phyloP scores from a whole-genome alignment of 1,284 basidiomycete species.

The Mycena sp. region DNA sequence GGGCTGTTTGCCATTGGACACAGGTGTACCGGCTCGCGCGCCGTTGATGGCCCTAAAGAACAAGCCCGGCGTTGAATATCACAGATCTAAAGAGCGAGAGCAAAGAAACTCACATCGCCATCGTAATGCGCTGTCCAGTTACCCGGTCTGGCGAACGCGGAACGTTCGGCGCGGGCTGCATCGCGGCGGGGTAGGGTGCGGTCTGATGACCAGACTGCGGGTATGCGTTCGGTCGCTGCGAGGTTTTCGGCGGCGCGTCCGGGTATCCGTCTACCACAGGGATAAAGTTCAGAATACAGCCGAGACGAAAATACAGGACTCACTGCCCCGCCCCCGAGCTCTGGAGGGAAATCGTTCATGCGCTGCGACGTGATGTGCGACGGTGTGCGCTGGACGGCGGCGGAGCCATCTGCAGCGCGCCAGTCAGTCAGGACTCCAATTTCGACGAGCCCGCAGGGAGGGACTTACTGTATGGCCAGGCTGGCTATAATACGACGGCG shows the following conservation, averaged over 20 bases:
- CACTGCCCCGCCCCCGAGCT: slow-evolving; percentile 9
- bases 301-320: neutral
- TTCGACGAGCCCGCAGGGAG: neutral
- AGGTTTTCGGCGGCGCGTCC: neutral
- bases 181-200: neutral
- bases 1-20: neutral
- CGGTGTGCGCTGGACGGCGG: slow-evolving; percentile 8
- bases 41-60: neutral
- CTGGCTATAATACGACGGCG: no score
- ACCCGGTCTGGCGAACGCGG: slow-evolving; percentile 14
- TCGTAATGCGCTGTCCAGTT: slow-evolving; percentile 9
- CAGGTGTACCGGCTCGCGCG: neutral
- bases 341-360: slow-evolving; percentile 13
- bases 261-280: neutral
- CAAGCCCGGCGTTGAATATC: neutral
- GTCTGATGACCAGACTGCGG: slow-evolving; percentile 9
- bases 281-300: neutral
- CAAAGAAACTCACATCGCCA: slow-evolving; percentile 8
- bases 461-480: slow-evolving; percentile 10
- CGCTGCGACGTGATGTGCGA: neutral
- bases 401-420: slow-evolving; percentile 1
- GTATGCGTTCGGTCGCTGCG: slow-evolving; percentile 2
- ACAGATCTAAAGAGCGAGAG: neutral
- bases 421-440: neutral
- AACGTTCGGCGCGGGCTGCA: neutral